phyloP scores from a whole-genome alignment of 306 rosid species.

The Glycine latifolia region DNA sequence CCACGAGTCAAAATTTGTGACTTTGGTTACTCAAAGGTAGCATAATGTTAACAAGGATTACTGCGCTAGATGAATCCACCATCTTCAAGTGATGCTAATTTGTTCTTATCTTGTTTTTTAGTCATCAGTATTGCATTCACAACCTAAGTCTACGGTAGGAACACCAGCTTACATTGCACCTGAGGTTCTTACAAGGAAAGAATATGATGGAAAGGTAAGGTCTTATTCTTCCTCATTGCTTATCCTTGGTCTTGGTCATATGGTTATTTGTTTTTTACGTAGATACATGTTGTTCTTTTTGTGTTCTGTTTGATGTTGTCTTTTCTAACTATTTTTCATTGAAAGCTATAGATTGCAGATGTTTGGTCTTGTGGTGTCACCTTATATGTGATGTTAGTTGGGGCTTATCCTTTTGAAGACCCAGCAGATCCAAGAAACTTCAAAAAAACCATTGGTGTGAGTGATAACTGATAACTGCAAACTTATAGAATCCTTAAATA shows the following conservation, averaged over 20 bases:
- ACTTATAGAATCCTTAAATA: conserved; percentile 11
- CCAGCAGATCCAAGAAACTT: conserved; percentile 80
- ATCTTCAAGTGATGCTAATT: conserved; percentile 41
- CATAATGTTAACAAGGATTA: conserved; percentile 25
- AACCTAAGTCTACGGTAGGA: conserved; percentile 89
- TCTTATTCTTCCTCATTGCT: conserved; percentile 38
- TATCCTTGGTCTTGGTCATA: neutral
- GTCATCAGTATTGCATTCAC: conserved; percentile 84
- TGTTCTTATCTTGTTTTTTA: conserved; percentile 46
- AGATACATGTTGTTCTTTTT: neutral
- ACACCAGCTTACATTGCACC: conserved; percentile 96
- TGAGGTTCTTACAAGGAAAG: conserved; percentile 75
- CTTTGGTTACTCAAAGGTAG: conserved; percentile 94
- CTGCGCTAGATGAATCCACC: neutral
- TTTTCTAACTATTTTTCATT: conserved; percentile 26
- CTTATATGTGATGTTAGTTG: conserved; percentile 85
- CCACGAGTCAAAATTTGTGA: conserved; percentile 85
- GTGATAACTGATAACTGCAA: conserved; percentile 26
- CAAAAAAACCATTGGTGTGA: conserved; percentile 68
- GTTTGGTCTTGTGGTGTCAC: conserved; percentile 99
- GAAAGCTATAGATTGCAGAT: conserved; percentile 75
- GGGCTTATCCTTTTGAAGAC: conserved; percentile 90
- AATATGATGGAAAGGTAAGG: conserved; percentile 82
- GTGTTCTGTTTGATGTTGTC: neutral
- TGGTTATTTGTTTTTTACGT: neutral